These are phyloP conservation scores for Paulownia fortunei DNA, from an alignment of 257 asterid genomes.

Conservation along the genomic window DNA sequence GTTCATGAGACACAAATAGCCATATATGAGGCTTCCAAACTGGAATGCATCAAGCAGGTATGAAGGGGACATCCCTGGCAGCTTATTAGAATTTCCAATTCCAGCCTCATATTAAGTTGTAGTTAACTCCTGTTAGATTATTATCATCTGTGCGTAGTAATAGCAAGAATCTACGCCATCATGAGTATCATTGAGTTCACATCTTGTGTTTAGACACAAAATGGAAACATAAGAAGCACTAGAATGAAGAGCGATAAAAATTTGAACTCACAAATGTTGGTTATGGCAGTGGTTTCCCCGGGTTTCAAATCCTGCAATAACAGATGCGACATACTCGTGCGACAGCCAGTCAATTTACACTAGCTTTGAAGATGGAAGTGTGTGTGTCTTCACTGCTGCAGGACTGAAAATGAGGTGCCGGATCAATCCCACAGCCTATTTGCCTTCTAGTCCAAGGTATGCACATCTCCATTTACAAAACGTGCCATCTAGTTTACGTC, in stretches of 20 bases:
- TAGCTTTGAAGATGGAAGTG: constrained; percentile 58
- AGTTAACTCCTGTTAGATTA: no score
- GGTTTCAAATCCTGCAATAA: constrained; percentile 47
- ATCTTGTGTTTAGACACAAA: neutral
- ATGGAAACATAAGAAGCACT: neutral
- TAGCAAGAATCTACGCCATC: no score
- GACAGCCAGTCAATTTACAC: constrained; percentile 65
- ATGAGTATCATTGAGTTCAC: neutral
- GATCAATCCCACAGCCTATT: constrained; percentile 58
- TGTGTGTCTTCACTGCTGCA: constrained; percentile 45
- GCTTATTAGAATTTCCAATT: neutral
- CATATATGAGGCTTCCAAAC: constrained; percentile 58
- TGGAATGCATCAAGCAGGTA: constrained; percentile 69
- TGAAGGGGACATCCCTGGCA: neutral
- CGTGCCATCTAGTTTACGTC: neutral
- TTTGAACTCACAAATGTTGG: constrained; percentile 18
- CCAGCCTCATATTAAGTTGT: neutral
- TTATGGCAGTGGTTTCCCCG: constrained; percentile 61
- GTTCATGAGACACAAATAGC: constrained; percentile 66
- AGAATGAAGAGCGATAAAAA: neutral
- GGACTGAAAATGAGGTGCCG: constrained; percentile 59
- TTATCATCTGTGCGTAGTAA: no score
- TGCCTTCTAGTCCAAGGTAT: constrained; percentile 58
- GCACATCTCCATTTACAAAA: neutral
- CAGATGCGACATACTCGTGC: constrained; percentile 74